Evolutionary conservation across 495 filamentous ascomycete genomes (phyloP).

Genomic region (Penicillium silybi): DNA sequence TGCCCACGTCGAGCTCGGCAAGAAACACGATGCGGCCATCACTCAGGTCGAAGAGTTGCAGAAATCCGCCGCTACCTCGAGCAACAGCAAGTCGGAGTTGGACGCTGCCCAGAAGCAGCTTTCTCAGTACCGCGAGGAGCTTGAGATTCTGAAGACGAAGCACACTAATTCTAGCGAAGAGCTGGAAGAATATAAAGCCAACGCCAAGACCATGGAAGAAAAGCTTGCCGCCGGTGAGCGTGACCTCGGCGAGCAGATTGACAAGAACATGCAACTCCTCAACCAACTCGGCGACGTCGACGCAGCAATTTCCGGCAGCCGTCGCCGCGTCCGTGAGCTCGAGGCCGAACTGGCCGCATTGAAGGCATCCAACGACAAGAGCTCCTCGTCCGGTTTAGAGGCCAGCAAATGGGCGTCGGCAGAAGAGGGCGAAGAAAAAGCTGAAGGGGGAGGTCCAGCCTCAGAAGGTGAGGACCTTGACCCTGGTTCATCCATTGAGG

Average conservation of each 20-base stretch:
- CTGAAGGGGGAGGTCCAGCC: conserved; percentile 35
- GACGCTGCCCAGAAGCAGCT: conserved; percentile 34
- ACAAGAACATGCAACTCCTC: conserved; percentile 48
- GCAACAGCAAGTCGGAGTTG: conserved; percentile 31
- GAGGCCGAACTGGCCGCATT: conserved; percentile 43
- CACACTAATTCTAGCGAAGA: conserved; percentile 26
- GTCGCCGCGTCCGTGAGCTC: conserved; percentile 42
- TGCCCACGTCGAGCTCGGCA: conserved; percentile 29
- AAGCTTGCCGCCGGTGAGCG: conserved; percentile 35
- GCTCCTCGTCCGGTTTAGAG: conserved; percentile 26
- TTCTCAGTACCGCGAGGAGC: conserved; percentile 31
- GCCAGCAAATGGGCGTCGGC: conserved; percentile 43
- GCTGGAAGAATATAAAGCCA: conserved; percentile 29
- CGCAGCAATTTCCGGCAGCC: conserved; percentile 33
- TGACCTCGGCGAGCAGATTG: conserved; percentile 43
- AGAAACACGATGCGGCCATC: conserved; percentile 29
- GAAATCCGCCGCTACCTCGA: conserved; percentile 27
- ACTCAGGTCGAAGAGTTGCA: conserved; percentile 34
- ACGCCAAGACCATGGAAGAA: conserved; percentile 34
- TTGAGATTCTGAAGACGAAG: conserved; percentile 31
- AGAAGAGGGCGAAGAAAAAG: conserved; percentile 27
- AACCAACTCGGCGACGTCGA: conserved; percentile 43
- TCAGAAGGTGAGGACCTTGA: conserved; percentile 53
- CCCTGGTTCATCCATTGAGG: conserved; percentile 51
- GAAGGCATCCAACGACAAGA: conserved; percentile 31